Base-by-base conservation (phyloP, 1,284 basidiomycete species). In the Neolentinus lepideus region DNA sequence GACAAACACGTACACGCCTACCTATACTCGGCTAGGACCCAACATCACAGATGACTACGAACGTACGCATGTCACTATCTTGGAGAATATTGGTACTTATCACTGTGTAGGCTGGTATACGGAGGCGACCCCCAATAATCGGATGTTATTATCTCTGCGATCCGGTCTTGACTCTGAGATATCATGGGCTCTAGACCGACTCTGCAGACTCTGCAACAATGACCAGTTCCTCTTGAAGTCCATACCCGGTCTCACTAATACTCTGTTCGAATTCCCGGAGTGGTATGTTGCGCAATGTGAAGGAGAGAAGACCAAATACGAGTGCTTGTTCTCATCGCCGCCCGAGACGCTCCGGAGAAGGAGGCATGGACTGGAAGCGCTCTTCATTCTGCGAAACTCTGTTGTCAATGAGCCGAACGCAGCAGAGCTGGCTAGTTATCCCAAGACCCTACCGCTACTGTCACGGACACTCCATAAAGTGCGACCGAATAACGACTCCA, bases 191-290 rank as follows among this genome's bases (percentile, higher is more conserved):
- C 77, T 94, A 51, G 84, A 90, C 63, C 83, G 89, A 53, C 77
- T 94, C 11, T 83, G 85, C 62, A 80, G 86, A 24, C 73, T 91
- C n/a, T 86, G 83, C 60, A 77, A 77, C 64, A 90, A 84, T 69
- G 89, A 92, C 55, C 75, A 83, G 54, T 90, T 92, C 66, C 67
- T 79, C 54, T 75, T 94, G 56, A 75, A 74, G 53, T 74, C 75
- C 45, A 82, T 90, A 51, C 87, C 88, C 0, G 89, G 89, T 2
- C 73, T 93, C 36, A 80, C 85, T 25, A 88, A 92, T 62, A 85
- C 83, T 4, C 75, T 94, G 19, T 85, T 92, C 62, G 85, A 88
- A 62, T 88, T 88, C 84, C 85, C 91, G 11, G 81, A 87, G 61
- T 90, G 87, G 87, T 90, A 84, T 62, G 75, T 77, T 52, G 71